Conservation (phyloP, 2,329 filamentous ascomycete genomes). For the Trichoderma polysporum region DNA sequence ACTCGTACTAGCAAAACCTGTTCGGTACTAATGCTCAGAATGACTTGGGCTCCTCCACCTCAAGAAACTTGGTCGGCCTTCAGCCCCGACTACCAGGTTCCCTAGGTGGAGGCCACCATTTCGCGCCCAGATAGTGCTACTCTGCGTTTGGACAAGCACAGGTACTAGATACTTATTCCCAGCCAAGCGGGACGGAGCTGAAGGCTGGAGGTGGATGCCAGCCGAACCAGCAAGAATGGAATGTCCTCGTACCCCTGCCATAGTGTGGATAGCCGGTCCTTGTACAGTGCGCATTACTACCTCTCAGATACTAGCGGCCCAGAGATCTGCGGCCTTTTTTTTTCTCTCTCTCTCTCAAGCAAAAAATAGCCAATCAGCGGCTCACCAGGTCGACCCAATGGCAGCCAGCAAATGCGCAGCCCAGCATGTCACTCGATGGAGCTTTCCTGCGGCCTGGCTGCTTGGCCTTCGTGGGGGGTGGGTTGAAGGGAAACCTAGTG, state of each 20-base stretch:
- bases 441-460: not conserved
- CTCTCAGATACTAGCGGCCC: not conserved
- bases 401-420: slow-evolving; percentile 29
- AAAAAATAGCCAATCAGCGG: slow-evolving; percentile 29
- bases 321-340: slow-evolving; percentile 36
- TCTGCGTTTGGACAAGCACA: slow-evolving; percentile 13
- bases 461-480: slow-evolving; percentile 17
- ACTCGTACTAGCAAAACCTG: not conserved
- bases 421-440: slow-evolving; percentile 28
- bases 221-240: slow-evolving; percentile 2
- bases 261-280: not conserved
- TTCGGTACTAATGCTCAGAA: not conserved
- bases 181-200: slow-evolving; percentile 19
- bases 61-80: not conserved
- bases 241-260: not conserved
- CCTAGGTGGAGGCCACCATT: not conserved
- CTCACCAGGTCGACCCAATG: slow-evolving; percentile 25
- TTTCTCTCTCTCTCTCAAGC: slow-evolving; percentile 1
- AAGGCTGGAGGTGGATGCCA: slow-evolving; percentile 21
- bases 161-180: not conserved
- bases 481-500: not conserved
- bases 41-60: no score
- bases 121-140: slow-evolving; percentile 16
- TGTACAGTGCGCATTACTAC: not conserved
- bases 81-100: slow-evolving; percentile 15